Evolutionary conservation across 116 monocot species (phyloP), one percentile per base, ranked within the genome.

Genomic region (Iris pallida): DNA sequence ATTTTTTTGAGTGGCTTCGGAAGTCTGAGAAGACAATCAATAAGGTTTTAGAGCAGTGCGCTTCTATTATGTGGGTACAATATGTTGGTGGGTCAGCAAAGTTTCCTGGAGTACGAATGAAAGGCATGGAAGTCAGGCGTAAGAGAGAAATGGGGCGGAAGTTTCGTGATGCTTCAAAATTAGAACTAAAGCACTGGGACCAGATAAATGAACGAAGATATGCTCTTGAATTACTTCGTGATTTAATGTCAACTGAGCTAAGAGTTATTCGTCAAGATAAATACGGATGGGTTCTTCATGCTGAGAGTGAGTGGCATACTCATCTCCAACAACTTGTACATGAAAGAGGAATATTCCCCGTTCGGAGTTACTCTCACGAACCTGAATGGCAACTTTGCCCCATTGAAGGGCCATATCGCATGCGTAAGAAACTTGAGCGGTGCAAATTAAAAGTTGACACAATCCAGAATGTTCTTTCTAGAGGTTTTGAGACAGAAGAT

Each of bases 271-370:
- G 99, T 41, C 99, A 99, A 66, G 99, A 99, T 72, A 99, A 99
- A 71, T 99, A 93, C 78, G 99, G 99, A 69, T 99, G 99, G 99
- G 90, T 99, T 70, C 87, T 99, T 61, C 99, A 99, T 88, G 99
- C 94, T 71, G 99, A 99, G 70, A 93, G 88, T 79, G 94, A 93
- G 71, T 99, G 99, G 99, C 90, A 93, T 62, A 84, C 69, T 66
- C 93, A 91, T 69, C 72, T 99, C 19, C 86, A 93, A 47, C 86
- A 93, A 64, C 84, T 99, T 73, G 82, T 99, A 7, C 99, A 99
- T 71, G 99, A 93, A 66, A 63, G 94, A 54, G 99, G 99, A 46
- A 84, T 93, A 57, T 99, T 99, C 59, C 91, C 99, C 5, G 62
- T 93, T 52, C 49, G 60, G 5, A 78, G 63, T 68, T 79, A 63